These are phyloP conservation scores for Cutaneotrichosporon spelunceum DNA, from an alignment of 1,284 basidiomycete genomes.

Conservation along the genomic window DNA sequence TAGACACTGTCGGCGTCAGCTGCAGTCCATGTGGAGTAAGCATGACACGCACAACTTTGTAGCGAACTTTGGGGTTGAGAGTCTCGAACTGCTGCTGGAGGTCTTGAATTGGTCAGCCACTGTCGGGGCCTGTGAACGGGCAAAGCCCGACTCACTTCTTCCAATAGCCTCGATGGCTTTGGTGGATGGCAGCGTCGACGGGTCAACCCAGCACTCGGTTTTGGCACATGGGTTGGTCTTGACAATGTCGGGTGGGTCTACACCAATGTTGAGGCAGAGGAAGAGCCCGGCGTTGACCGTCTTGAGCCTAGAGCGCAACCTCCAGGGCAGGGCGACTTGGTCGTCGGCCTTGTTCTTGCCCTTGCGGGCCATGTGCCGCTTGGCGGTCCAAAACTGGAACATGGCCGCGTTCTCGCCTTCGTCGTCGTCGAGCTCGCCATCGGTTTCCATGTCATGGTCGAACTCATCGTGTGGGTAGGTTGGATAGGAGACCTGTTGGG, in stretches of 20 bases:
- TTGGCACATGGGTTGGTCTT: constrained; percentile 96
- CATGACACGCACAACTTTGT: constrained; percentile 62
- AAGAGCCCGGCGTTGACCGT: constrained; percentile 91
- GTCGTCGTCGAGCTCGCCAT: constrained; percentile 30
- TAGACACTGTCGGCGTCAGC: constrained; percentile 59
- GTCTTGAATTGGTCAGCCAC: constrained; percentile 50
- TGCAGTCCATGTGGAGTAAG: neutral
- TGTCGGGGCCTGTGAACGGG: constrained; percentile 1
- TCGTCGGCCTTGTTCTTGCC: constrained; percentile 41
- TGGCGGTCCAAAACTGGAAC: constrained; percentile 50
- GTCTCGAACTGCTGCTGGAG: constrained; percentile 95
- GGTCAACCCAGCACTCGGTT: constrained; percentile 97
- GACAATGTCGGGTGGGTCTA: constrained; percentile 94
- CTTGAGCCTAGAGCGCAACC: constrained; percentile 75
- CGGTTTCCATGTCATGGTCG: constrained; percentile 29
- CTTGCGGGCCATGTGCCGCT: constrained; percentile 44
- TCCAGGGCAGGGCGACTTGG: constrained; percentile 59
- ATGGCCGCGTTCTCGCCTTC: constrained; percentile 31
- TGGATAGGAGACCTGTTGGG: constrained; percentile 42
- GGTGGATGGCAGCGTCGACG: constrained; percentile 76
- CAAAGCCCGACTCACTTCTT: constrained; percentile 36
- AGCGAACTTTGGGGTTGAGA: constrained; percentile 75
- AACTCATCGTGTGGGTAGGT: constrained; percentile 31
- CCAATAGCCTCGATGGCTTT: constrained; percentile 64
- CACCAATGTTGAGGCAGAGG: constrained; percentile 93